These are phyloP conservation scores for Metarhizium anisopliae DNA, from an alignment of 2,329 filamentous ascomycete genomes.

Conservation along the genomic window DNA sequence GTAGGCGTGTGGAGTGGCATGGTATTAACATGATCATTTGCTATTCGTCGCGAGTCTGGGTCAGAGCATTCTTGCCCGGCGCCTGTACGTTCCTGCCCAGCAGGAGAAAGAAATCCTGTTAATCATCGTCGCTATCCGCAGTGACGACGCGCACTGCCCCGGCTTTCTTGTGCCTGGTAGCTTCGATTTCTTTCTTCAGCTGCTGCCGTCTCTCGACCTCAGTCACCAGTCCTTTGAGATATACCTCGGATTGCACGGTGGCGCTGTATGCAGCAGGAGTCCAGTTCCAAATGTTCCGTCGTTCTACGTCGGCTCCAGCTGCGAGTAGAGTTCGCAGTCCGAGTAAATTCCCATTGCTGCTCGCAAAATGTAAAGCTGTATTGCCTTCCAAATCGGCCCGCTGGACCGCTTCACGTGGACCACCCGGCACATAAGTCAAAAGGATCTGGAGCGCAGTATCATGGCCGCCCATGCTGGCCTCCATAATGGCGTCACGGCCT, in stretches of 20 bases:
- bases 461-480: conserved; percentile 50
- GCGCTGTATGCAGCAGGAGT: conserved; percentile 75
- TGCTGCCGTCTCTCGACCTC: conserved; percentile 55
- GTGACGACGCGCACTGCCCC: conserved; percentile 36
- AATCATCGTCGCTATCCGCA: conserved; percentile 25
- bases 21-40: no score
- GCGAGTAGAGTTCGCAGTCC: conserved; percentile 68
- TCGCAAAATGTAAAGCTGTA: conserved; percentile 80
- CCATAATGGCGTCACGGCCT: conserved; percentile 66
- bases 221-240: conserved; percentile 66
- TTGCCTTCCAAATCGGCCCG: conserved; percentile 66
- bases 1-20: no score
- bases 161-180: conserved; percentile 32
- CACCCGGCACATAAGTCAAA: conserved; percentile 50
- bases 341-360: conserved; percentile 69
- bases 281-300: conserved; percentile 70
- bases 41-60: no score
- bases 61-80: no score
- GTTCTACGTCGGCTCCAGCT: conserved; percentile 66
- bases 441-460: conserved; percentile 58
- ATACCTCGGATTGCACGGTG: conserved; percentile 75
- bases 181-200: conserved; percentile 30
- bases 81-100: background rate
- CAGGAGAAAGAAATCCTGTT: conserved; percentile 13
- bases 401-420: conserved; percentile 42